phyloP scores from a whole-genome alignment of 441 rosid genomes.

The Adansonia grandidieri region DNA sequence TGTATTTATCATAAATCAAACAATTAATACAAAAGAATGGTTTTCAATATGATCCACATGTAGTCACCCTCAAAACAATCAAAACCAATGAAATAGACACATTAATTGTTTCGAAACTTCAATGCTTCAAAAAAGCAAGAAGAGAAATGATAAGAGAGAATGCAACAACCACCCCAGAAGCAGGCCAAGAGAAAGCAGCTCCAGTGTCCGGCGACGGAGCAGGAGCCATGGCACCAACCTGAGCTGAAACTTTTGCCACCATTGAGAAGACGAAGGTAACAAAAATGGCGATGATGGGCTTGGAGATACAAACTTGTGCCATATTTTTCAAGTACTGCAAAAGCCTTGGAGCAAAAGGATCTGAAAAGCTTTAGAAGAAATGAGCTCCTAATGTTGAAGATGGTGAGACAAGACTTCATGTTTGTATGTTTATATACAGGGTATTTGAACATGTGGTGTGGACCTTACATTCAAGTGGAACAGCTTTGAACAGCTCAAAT shows the following conservation, averaged over 20 bases:
- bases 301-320: slow-evolving; percentile 1
- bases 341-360: not conserved
- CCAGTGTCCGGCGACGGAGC: slow-evolving; percentile 31
- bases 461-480: not conserved
- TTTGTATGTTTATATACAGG: not conserved
- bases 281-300: not conserved
- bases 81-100: not conserved
- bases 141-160: slow-evolving; percentile 31
- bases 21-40: not conserved
- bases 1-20: not conserved
- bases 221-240: slow-evolving; percentile 24
- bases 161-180: slow-evolving; percentile 18
- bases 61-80: not conserved
- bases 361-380: not conserved
- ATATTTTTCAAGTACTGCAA: not conserved
- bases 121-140: slow-evolving; percentile 33
- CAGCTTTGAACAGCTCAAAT: slow-evolving; percentile 8
- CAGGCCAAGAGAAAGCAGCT: slow-evolving; percentile 34
- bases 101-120: not conserved
- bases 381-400: not conserved
- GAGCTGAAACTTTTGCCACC: not conserved
- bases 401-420: not conserved
- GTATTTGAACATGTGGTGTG: not conserved
- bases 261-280: slow-evolving; percentile 1
- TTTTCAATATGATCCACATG: not conserved